A percentile compares a stretch with the other conserved stretches of the same genome.
phyloP scores from a whole-genome alignment of 2,329 filamentous ascomycete species.

The Talaromyces marneffei region DNA sequence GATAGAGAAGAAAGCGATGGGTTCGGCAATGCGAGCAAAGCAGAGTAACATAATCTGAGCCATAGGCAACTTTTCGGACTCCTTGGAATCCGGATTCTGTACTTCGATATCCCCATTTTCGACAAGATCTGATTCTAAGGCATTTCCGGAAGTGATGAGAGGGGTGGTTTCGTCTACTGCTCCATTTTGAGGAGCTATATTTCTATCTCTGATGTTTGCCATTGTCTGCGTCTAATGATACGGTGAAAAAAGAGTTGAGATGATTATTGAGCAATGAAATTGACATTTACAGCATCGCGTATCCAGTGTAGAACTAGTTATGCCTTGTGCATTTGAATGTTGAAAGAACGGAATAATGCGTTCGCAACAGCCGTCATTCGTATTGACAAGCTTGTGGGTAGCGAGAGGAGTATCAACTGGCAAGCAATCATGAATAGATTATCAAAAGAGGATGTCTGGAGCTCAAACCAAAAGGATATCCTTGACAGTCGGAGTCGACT shows the following conservation, averaged over 20 bases:
- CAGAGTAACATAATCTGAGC: conserved; percentile 68
- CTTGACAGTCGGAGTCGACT: neutral
- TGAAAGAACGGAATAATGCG: neutral
- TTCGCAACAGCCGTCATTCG: neutral
- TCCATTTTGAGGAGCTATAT: neutral
- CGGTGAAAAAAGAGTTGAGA: too few species aligned
- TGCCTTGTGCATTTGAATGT: neutral
- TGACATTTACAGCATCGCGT: neutral
- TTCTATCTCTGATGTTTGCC: neutral
- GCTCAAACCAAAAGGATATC: neutral
- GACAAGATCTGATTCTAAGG: neutral
- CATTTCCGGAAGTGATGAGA: neutral
- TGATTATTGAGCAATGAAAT: neutral
- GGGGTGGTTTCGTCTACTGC: conserved; percentile 1
- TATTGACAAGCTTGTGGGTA: neutral
- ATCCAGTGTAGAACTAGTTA: neutral
- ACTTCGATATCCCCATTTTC: neutral
- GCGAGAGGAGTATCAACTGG: neutral
- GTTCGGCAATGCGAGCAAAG: conserved; percentile 66
- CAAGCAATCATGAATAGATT: neutral
- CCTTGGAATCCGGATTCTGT: neutral
- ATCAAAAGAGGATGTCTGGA: neutral
- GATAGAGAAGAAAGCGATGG: conserved; percentile 76
- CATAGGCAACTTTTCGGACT: conserved; percentile 41
- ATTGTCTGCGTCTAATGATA: neutral